Evolutionary conservation across 345 rosid genomes (phyloP), one percentile per base, ranked within the genome.

Genomic region (Boechera divaricarpa): DNA sequence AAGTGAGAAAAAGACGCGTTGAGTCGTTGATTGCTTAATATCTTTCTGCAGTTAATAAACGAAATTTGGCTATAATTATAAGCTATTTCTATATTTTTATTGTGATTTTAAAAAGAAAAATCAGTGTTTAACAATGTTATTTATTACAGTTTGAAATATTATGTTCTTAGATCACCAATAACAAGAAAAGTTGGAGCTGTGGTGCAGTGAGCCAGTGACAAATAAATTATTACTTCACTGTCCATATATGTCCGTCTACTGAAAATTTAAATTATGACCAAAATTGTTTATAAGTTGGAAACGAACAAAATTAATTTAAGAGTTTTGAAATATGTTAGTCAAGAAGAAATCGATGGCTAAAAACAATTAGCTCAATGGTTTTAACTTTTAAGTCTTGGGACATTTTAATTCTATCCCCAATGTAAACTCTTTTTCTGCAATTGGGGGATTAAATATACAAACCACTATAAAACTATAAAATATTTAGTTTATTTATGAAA

Each of bases 11-110:
- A 11, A 52, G 4, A 59, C 12, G 31, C 8, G 11, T 58, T 49
- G 51, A 45, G 33, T 62, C 9, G 32, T 49, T 12, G 29, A 24
- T 66, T 58, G 67, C 59, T 68, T 69, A 61, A 32, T 18, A 41
- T 53, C 16, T 24, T 68, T 60, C 4, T 13, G 62, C 33, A 13
- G 26, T 9, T 63, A 29, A 38, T 51, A 67, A 21, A 67, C 69
- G 18, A 52, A 29, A 2, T 72, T 72, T 48, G 41, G 31, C 44
- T 26, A 62, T 12, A 16, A 1, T 12, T 8, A 7, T 12, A 63
- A 41, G 35, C 48, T 33, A 6, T 2, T 32, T 62, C 10, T 36
- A 29, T 53, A 4, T 41, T 10, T 41, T 42, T 52, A 72, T 2
- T 18, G 5, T 52, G 51, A 12, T 63, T 7, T 29, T 38, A 10